phyloP scores from a whole-genome alignment of 2,329 filamentous ascomycete species.

The Rosellinia necatrix region DNA sequence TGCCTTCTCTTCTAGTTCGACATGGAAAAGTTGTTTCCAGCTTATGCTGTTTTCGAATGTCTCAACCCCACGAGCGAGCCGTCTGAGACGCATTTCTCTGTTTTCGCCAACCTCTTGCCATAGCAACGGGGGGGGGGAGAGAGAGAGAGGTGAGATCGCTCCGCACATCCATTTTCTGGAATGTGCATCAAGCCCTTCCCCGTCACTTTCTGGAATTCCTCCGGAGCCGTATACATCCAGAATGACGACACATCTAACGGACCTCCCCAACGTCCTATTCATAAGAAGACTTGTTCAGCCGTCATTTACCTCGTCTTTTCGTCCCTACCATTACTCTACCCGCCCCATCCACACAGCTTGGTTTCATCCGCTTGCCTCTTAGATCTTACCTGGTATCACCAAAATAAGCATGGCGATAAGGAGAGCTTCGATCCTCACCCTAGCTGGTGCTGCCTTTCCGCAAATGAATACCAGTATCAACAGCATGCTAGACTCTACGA shows the following conservation, averaged over 20 bases:
- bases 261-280: conserved; percentile 28
- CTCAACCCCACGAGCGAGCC: conserved; percentile 18
- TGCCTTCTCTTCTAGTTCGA: too few species aligned
- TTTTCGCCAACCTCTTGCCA: conserved; percentile 26
- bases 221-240: conserved; percentile 20
- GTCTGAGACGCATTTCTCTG: conserved; percentile 20
- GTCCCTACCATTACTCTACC: not conserved
- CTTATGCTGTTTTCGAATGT: conserved; percentile 24
- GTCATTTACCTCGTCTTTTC: not conserved
- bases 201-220: not conserved
- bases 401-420: conserved; percentile 33
- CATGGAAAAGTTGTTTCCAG: too few species aligned
- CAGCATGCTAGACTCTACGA: conserved; percentile 1
- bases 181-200: conserved; percentile 20
- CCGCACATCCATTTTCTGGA: conserved; percentile 13
- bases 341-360: not conserved
- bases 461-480: conserved; percentile 28
- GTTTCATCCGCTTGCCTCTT: not conserved
- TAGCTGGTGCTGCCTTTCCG: conserved; percentile 32
- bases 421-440: conserved; percentile 29
- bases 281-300: conserved; percentile 21
- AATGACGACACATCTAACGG: conserved; percentile 29
- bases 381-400: not conserved
- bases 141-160: conserved; percentile 10
- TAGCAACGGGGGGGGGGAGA: not conserved